Evolutionary conservation across 2,329 filamentous ascomycete genomes (phyloP).

Genomic region (Cytospora paraplurivora): DNA sequence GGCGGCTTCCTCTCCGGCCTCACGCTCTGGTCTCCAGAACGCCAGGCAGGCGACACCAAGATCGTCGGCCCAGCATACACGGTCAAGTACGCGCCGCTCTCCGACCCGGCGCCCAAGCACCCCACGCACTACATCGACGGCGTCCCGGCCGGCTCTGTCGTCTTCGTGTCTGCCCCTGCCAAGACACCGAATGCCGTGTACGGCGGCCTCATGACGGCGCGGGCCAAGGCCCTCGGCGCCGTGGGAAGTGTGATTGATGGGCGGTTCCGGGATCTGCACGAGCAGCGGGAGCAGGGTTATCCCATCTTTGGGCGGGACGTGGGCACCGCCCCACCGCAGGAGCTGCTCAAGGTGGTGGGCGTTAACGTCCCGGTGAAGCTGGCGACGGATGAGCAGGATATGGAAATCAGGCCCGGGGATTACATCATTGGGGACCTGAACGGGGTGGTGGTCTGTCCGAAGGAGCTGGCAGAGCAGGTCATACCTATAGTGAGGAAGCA

Average conservation of each 20-base stretch:
- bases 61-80: constrained; percentile 58
- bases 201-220: constrained; percentile 55
- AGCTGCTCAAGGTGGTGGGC: constrained; percentile 45
- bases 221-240: constrained; percentile 48
- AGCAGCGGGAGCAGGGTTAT: constrained; percentile 52
- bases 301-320: constrained; percentile 50
- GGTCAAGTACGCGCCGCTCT: constrained; percentile 52
- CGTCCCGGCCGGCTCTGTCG: constrained; percentile 48
- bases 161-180: constrained; percentile 53
- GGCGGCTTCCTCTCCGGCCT: constrained; percentile 58
- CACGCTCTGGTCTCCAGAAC: constrained; percentile 56
- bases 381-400: constrained; percentile 42
- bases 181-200: constrained; percentile 53
- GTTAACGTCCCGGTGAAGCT: constrained; percentile 46
- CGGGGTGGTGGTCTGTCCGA: constrained; percentile 48
- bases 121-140: constrained; percentile 54
- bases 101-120: constrained; percentile 49
- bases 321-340: constrained; percentile 47
- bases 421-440: constrained; percentile 50
- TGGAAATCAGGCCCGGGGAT: constrained; percentile 45
- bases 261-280: constrained; percentile 53
- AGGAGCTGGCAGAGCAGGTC: constrained; percentile 42
- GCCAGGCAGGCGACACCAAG: constrained; percentile 53
- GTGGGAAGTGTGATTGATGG: constrained; percentile 55
- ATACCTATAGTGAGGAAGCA: constrained; percentile 45